Evolutionary conservation across 2,329 filamentous ascomycete species (phyloP).

Genomic region (Pseudopyricularia cyperi): DNA sequence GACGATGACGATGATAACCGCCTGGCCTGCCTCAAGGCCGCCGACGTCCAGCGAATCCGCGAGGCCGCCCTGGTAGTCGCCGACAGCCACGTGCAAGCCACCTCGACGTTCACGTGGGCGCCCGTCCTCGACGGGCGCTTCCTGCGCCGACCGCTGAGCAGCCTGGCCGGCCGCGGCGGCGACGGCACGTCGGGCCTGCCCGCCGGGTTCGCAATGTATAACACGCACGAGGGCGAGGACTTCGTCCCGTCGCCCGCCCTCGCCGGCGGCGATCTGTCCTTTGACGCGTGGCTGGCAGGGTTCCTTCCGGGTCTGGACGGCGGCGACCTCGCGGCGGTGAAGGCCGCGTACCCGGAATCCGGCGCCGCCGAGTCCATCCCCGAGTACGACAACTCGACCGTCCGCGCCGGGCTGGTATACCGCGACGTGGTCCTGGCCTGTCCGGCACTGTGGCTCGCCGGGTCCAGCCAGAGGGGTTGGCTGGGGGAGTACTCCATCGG

Average conservation of each 20-base stretch:
- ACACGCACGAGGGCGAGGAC: constrained; percentile 49
- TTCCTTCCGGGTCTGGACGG: constrained; percentile 35
- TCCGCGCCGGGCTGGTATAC: constrained; percentile 42
- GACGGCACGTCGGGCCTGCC: constrained; percentile 28
- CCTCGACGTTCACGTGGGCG: constrained; percentile 44
- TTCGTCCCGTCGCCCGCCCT: constrained; percentile 40
- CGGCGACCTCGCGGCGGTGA: constrained; percentile 23
- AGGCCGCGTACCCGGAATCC: constrained; percentile 30
- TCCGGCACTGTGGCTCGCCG: constrained; percentile 43
- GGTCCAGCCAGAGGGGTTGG: constrained; percentile 31
- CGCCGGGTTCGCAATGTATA: constrained; percentile 41
- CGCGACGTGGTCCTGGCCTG: constrained; percentile 46
- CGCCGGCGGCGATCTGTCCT: constrained; percentile 34
- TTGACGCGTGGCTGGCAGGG: constrained; percentile 37
- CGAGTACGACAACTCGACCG: constrained; percentile 34
- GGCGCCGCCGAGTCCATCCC: constrained; percentile 33
- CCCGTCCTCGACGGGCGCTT: constrained; percentile 46
- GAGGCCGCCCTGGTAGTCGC: constrained; percentile 36
- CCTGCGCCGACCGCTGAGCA: constrained; percentile 29
- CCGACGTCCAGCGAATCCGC: constrained; percentile 37
- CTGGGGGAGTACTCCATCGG: constrained; percentile 46
- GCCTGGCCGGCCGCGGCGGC: constrained; percentile 10
- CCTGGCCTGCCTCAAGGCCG: constrained; percentile 39
- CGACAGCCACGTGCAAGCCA: constrained; percentile 35
- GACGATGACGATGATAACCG: constrained; percentile 16